Conservation (phyloP, 2,329 filamentous ascomycete genomes). For the Fusarium siculi region DNA sequence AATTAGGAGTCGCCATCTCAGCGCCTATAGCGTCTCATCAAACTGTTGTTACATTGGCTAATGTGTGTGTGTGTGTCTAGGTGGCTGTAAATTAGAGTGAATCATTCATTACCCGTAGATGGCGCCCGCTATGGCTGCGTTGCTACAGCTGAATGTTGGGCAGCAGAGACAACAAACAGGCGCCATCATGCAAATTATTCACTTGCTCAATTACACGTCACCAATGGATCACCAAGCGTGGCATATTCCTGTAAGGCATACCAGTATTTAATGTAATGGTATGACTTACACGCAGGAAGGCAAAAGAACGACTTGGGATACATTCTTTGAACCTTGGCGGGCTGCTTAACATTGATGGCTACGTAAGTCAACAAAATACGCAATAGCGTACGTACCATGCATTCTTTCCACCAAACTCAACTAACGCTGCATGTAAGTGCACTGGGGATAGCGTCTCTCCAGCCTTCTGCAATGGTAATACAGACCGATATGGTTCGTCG, state of each 20-base stretch:
- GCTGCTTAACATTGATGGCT: neutral
- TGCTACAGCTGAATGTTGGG: conserved; percentile 23
- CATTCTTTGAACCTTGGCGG: conserved; percentile 13
- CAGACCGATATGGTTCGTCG: conserved; percentile 16
- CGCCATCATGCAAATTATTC: conserved; percentile 13
- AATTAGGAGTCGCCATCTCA: conserved; percentile 3
- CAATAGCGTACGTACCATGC: conserved; percentile 28
- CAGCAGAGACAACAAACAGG: conserved; percentile 14
- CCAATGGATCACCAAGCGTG: neutral
- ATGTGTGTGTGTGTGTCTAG: neutral
- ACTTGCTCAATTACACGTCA: neutral
- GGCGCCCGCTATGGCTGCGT: conserved; percentile 26
- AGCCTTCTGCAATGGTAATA: conserved; percentile 9
- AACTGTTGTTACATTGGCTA: neutral
- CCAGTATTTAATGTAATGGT: neutral
- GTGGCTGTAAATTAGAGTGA: conserved; percentile 21
- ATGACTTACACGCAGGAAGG: neutral
- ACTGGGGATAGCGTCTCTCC: neutral
- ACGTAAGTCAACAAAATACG: conserved; percentile 11
- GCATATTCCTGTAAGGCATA: neutral
- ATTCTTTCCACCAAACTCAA: conserved; percentile 13
- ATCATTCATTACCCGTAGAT: conserved; percentile 26
- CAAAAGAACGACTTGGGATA: neutral
- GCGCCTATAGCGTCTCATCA: conserved; percentile 14
- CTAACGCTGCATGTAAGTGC: neutral